phyloP scores from a whole-genome alignment of 805 yeast species.

The Wickerhamiella hasegawae region DNA sequence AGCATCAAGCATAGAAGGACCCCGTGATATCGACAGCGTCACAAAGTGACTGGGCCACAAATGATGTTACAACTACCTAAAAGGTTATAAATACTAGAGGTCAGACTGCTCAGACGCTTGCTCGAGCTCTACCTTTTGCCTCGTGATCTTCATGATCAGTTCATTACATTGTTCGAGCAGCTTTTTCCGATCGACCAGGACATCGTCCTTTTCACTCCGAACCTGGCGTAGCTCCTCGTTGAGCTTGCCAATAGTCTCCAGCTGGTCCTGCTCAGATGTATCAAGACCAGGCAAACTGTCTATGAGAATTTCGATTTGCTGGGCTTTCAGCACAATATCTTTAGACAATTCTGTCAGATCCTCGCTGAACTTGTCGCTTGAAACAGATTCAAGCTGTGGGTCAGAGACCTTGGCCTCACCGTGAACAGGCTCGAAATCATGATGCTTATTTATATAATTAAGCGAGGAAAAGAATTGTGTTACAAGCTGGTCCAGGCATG shows the following conservation, averaged over 20 bases:
- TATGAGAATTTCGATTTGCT: conserved; percentile 73
- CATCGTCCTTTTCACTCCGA: conserved; percentile 40
- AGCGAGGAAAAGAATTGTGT: conserved; percentile 24
- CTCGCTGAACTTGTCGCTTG: conserved; percentile 19
- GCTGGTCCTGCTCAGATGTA: conserved; percentile 59
- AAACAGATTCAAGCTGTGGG: conserved; percentile 25
- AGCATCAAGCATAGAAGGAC: no score
- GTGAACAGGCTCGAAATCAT: conserved; percentile 36
- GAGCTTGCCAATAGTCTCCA: conserved; percentile 43
- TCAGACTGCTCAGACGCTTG: neutral
- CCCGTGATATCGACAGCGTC: no score
- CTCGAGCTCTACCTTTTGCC: conserved; percentile 24
- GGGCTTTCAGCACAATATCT: conserved; percentile 69
- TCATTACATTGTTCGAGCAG: conserved; percentile 47
- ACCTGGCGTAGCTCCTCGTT: conserved; percentile 44
- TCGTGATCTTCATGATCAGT: conserved; percentile 43
- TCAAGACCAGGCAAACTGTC: conserved; percentile 90
- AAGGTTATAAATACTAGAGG: no score
- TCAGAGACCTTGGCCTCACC: conserved; percentile 46
- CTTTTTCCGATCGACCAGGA: conserved; percentile 47
- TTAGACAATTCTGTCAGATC: conserved; percentile 62
- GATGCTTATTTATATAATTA: conserved; percentile 46
- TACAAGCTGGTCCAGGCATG: conserved; percentile 55
- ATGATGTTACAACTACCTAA: no score
- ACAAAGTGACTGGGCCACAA: no score